These are phyloP conservation scores for Didymella segeticola DNA, from an alignment of 2,329 filamentous ascomycete genomes.

Conservation along the genomic window DNA sequence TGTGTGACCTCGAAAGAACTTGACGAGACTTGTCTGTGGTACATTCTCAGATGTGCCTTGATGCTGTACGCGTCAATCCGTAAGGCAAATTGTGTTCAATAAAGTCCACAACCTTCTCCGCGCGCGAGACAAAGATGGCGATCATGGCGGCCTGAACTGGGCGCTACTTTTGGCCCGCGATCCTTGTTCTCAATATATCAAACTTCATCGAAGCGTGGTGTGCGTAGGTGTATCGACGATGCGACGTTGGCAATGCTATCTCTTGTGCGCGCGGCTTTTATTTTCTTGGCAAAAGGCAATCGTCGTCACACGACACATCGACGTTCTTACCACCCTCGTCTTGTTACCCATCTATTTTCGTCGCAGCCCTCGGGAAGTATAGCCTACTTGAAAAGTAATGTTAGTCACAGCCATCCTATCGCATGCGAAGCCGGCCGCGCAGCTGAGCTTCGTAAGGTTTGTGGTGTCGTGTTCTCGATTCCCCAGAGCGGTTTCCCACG, in stretches of 20 bases:
- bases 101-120: neutral
- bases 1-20: too few species aligned
- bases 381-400: neutral
- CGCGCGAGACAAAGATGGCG: too few species aligned
- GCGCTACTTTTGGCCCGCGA: neutral
- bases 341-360: slow-evolving; percentile 1
- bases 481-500: slow-evolving; percentile 10
- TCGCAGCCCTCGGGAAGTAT: neutral
- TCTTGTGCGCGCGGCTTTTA: neutral
- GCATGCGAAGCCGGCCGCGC: slow-evolving; percentile 14
- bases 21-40: too few species aligned
- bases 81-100: neutral
- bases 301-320: slow-evolving; percentile 5
- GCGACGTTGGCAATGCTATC: neutral
- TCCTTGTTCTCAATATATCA: neutral
- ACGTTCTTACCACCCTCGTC: slow-evolving; percentile 1
- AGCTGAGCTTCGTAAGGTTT: slow-evolving; percentile 8
- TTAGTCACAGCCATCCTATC: slow-evolving; percentile 1
- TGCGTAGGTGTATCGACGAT: slow-evolving; percentile 3
- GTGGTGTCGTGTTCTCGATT: slow-evolving; percentile 2
- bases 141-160: neutral
- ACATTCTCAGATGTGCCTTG: too few species aligned
- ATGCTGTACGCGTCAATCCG: neutral
- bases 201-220: neutral
- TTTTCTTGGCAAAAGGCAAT: neutral